Percentiles rank a stretch among this genome's conserved stretches.
phyloP scores from a whole-genome alignment of 1,284 basidiomycete genomes.

The Singerocomus inundabilis region DNA sequence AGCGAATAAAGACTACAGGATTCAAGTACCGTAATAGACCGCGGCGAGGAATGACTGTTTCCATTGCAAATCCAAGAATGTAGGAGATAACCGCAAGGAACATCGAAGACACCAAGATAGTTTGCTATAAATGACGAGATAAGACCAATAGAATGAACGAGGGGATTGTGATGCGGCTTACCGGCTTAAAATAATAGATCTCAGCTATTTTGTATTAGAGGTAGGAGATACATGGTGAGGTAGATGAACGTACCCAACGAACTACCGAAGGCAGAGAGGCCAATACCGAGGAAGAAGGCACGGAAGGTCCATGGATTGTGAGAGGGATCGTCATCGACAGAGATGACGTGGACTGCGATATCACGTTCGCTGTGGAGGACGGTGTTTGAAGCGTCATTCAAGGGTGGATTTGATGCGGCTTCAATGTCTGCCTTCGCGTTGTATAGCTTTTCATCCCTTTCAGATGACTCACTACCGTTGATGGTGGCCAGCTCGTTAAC shows the following conservation, averaged over 20 bases:
- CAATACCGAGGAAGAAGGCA: constrained; percentile 56
- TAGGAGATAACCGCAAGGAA: constrained; percentile 51
- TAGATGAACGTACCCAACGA: constrained; percentile 37
- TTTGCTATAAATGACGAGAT: constrained; percentile 36
- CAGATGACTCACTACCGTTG: constrained; percentile 33
- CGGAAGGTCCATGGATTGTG: constrained; percentile 60
- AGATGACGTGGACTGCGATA: constrained; percentile 52
- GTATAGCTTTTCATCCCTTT: constrained; percentile 10
- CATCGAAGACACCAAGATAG: constrained; percentile 46
- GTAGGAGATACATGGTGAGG: background rate
- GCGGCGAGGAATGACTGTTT: constrained; percentile 45
- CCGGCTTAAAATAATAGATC: constrained; percentile 65
- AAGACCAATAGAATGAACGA: background rate
- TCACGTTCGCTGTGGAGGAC: constrained; percentile 47
- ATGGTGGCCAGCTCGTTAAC: constrained; percentile 17
- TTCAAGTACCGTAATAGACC: constrained; percentile 55
- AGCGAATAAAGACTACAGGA: constrained; percentile 40
- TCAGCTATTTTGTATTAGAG: constrained; percentile 34
- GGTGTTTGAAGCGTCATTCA: constrained; percentile 17
- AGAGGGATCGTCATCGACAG: constrained; percentile 52
- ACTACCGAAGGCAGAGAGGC: constrained; percentile 60
- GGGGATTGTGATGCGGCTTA: constrained; percentile 1
- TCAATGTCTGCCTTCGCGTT: constrained; percentile 35
- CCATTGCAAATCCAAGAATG: constrained; percentile 41
- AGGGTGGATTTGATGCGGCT: constrained; percentile 21